Evolutionary conservation across 345 rosid genomes (phyloP).

Genomic region (Salix purpurea): DNA sequence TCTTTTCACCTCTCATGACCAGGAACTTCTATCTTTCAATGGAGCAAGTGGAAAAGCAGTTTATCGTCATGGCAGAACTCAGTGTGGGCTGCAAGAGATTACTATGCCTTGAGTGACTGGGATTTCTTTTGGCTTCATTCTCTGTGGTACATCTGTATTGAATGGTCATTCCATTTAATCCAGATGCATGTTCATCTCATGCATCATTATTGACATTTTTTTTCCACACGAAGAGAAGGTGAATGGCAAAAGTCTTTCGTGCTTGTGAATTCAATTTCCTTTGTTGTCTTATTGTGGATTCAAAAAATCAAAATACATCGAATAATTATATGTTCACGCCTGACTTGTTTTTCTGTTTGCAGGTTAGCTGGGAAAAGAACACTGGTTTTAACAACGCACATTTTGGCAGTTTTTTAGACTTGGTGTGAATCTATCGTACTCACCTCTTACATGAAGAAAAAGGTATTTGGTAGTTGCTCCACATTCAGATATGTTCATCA

Average conservation of each 20-base stretch:
- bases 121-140: not conserved
- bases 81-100: not conserved
- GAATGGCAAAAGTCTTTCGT: not conserved
- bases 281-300: not conserved
- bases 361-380: conserved; percentile 5
- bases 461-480: not conserved
- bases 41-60: not conserved
- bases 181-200: not conserved
- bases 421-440: not conserved
- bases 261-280: not conserved
- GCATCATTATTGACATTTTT: not conserved
- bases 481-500: not conserved
- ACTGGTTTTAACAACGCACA: not conserved
- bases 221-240: not conserved
- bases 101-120: not conserved
- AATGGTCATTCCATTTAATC: not conserved
- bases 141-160: not conserved
- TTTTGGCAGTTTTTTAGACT: not conserved
- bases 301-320: not conserved
- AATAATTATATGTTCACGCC: not conserved
- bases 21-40: not conserved
- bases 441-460: not conserved
- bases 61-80: not conserved
- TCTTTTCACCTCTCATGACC: not conserved
- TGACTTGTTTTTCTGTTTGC: conserved; percentile 4